Percentiles rank a stretch among this genome's conserved stretches.
Evolutionary conservation across 352 stramenopile genomes (phyloP).

Genomic region (Phytophthora meadii): DNA sequence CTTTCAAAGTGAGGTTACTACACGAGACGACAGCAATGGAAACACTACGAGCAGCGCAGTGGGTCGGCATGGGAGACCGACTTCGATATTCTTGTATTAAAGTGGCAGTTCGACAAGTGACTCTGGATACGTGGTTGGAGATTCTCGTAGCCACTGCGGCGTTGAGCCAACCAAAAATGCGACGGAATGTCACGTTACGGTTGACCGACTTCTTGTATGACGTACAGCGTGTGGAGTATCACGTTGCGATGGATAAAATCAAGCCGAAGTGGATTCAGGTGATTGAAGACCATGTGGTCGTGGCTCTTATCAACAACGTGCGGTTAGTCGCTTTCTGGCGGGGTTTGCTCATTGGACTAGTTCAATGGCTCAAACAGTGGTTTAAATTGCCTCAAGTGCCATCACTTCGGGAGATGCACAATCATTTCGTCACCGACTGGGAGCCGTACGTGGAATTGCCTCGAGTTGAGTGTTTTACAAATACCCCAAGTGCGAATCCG

Average conservation of each 20-base stretch:
- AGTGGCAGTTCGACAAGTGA: constrained; percentile 32
- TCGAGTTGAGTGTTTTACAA: constrained; percentile 33
- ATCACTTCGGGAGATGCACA: constrained; percentile 52
- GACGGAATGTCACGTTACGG: constrained; percentile 36
- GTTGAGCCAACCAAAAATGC: constrained; percentile 23
- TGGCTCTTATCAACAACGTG: constrained; percentile 49
- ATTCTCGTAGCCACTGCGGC: constrained; percentile 34
- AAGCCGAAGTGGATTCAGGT: constrained; percentile 36
- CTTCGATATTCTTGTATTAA: constrained; percentile 46
- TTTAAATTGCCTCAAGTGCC: constrained; percentile 26
- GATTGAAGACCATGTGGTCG: constrained; percentile 49
- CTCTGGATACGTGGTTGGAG: constrained; percentile 51
- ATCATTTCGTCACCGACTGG: constrained; percentile 42
- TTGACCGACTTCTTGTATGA: constrained; percentile 45
- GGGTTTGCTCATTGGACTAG: constrained; percentile 42
- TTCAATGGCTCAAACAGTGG: constrained; percentile 43
- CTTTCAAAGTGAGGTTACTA: constrained; percentile 40
- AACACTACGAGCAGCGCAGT: constrained; percentile 49
- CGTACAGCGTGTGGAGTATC: constrained; percentile 29
- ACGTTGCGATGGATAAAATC: constrained; percentile 41
- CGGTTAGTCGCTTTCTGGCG: constrained; percentile 47
- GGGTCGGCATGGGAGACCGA: constrained; percentile 45
- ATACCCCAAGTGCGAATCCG: constrained; percentile 16
- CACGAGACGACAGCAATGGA: constrained; percentile 35
- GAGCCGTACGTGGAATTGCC: constrained; percentile 32